A percentile compares a stretch with the other conserved stretches of the same genome.
These are phyloP conservation scores for Linnemannia elongata DNA, from an alignment of 192 early-diverging fungal species.

Conservation along the genomic window DNA sequence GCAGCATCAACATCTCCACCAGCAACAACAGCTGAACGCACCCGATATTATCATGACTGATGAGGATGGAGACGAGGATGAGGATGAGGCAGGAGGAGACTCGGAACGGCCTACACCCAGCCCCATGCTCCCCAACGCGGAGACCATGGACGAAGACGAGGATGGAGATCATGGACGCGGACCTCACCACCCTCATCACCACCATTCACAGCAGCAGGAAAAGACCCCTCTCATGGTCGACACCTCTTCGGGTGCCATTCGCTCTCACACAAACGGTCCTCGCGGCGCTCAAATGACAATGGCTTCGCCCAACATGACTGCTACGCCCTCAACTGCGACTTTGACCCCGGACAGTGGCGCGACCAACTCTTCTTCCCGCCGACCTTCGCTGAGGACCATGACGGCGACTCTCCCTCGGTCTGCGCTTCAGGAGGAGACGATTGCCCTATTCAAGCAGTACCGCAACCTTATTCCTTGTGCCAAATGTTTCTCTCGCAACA, in stretches of 20 bases:
- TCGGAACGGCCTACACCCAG: not conserved
- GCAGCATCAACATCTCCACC: not conserved
- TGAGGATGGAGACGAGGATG: slow-evolving; percentile 11
- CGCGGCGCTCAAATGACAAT: not conserved
- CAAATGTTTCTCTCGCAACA: slow-evolving; percentile 50
- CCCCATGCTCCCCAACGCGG: not conserved
- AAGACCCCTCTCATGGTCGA: slow-evolving; percentile 27
- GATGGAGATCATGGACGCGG: not conserved
- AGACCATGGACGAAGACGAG: slow-evolving; percentile 12
- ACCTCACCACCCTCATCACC: not conserved
- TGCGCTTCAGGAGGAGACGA: slow-evolving; percentile 50
- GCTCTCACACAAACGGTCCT: not conserved
- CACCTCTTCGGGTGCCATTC: slow-evolving; percentile 17
- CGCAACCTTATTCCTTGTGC: slow-evolving; percentile 46
- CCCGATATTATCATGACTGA: slow-evolving; percentile 37
- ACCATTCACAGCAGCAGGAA: not conserved
- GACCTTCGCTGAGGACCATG: slow-evolving; percentile 35
- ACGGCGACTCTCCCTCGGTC: slow-evolving; percentile 43
- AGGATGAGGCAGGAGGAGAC: not conserved
- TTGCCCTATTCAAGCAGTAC: slow-evolving; percentile 47
- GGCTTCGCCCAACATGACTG: slow-evolving; percentile 8
- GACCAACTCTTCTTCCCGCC: slow-evolving; percentile 29
- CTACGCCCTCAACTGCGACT: slow-evolving; percentile 22
- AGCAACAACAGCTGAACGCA: not conserved
- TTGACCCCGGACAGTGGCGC: slow-evolving; percentile 27